A percentile compares a stretch with the other conserved stretches of the same genome.
These are phyloP conservation scores for Fusarium lyarnte DNA, from an alignment of 2,329 filamentous ascomycete genomes.

Conservation along the genomic window DNA sequence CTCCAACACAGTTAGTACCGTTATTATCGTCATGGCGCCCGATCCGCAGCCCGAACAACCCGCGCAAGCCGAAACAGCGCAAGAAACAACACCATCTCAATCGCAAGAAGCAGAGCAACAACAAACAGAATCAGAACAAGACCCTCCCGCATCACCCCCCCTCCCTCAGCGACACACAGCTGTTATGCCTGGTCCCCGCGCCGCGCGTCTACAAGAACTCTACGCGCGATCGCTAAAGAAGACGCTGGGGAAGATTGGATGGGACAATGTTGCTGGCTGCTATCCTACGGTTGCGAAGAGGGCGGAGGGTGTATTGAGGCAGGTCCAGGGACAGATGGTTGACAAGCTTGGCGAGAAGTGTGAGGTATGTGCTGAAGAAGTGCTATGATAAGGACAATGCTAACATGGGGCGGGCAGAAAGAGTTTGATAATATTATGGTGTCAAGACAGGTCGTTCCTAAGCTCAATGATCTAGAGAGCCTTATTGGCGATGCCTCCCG, in stretches of 20 bases:
- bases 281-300: constrained; percentile 67
- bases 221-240: constrained; percentile 62
- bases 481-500: constrained; percentile 62
- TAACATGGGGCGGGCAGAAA: constrained; percentile 47
- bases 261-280: constrained; percentile 67
- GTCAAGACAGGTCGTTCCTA: constrained; percentile 62
- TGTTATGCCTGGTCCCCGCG: constrained; percentile 65
- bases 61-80: background rate
- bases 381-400: background rate
- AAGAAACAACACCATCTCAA: background rate
- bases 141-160: constrained; percentile 48
- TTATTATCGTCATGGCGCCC: constrained; percentile 29
- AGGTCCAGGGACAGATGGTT: constrained; percentile 68
- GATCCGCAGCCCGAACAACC: constrained; percentile 12
- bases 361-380: constrained; percentile 48
- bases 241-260: constrained; percentile 65
- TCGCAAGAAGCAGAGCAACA: constrained; percentile 10
- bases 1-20: background rate
- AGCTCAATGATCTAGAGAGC: constrained; percentile 67
- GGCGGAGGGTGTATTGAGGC: constrained; percentile 61
- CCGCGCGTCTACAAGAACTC: constrained; percentile 62
- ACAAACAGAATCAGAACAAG: constrained; percentile 3
- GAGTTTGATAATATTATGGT: constrained; percentile 67
- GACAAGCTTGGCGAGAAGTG: constrained; percentile 64
- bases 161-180: constrained; percentile 55